These are phyloP conservation scores for Raddia guianensis DNA, from an alignment of 176 grass and related monocot species.

Conservation along the genomic window DNA sequence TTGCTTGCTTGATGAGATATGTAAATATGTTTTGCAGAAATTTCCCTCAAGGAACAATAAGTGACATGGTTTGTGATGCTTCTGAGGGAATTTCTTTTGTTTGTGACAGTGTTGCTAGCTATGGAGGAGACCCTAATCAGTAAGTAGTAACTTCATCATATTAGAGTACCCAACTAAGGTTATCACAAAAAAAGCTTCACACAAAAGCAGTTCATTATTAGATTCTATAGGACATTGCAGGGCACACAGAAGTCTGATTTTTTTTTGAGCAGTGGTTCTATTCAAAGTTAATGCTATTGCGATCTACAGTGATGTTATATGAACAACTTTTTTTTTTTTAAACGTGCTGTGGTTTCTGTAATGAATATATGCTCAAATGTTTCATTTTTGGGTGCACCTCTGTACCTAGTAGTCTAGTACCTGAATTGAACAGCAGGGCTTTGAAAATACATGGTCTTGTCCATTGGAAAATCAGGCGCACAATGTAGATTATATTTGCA, in stretches of 20 bases:
- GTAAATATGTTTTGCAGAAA: constrained; percentile 58
- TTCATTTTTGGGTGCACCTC: background rate
- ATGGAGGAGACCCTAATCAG: constrained; percentile 88
- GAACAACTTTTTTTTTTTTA: background rate
- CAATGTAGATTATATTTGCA: background rate
- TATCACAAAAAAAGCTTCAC: background rate
- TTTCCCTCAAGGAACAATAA: constrained; percentile 96
- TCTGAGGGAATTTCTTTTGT: constrained; percentile 83
- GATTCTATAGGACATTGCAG: background rate
- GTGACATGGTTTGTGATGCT: constrained; percentile 92
- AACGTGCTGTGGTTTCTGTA: background rate
- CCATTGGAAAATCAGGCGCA: background rate
- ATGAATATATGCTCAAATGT: background rate
- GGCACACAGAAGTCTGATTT: background rate
- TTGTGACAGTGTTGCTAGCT: constrained; percentile 71
- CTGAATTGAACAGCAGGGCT: background rate
- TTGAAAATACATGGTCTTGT: background rate
- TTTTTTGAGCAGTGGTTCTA: background rate
- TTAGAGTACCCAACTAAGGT: background rate
- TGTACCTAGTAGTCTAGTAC: background rate
- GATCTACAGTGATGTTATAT: background rate
- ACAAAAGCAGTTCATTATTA: background rate
- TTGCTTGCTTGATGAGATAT: background rate
- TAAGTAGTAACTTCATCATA: constrained; percentile 35
- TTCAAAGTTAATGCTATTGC: background rate